Percentiles rank a stretch among this genome's conserved stretches.
These are phyloP conservation scores for Babesia divergens DNA, from an alignment of 169 alveolate species.

Conservation along the genomic window DNA sequence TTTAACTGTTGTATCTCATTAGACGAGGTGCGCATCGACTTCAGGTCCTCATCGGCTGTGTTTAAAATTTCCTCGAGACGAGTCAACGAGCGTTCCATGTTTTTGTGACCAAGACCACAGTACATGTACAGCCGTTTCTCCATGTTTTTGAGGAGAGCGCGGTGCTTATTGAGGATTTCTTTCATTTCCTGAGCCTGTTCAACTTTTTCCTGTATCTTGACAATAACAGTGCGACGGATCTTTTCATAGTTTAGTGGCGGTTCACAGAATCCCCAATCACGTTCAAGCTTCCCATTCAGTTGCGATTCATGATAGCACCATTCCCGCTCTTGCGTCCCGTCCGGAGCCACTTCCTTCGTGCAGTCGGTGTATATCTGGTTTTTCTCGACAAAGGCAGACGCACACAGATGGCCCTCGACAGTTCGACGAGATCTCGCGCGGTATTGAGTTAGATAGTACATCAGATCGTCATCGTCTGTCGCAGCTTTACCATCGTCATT, in stretches of 20 bases:
- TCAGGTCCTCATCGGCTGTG: conserved; percentile 34
- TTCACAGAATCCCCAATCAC: conserved; percentile 84
- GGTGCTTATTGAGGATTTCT: conserved; percentile 58
- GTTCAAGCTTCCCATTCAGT: conserved; percentile 75
- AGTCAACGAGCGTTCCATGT: conserved; percentile 23
- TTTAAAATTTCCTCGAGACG: conserved; percentile 26
- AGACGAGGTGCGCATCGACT: conserved; percentile 11
- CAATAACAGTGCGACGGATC: conserved; percentile 33
- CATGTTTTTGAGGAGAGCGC: conserved; percentile 52
- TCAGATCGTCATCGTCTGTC: conserved; percentile 47
- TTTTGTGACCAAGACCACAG: conserved; percentile 54
- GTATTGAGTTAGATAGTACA: conserved; percentile 79
- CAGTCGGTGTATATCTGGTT: conserved; percentile 87
- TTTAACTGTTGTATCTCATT: conserved; percentile 33
- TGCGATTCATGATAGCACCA: conserved; percentile 90
- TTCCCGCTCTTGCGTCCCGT: conserved; percentile 84
- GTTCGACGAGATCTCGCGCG: conserved; percentile 82
- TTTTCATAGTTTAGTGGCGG: conserved; percentile 73
- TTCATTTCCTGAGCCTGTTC: conserved; percentile 71
- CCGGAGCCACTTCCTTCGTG: conserved; percentile 85
- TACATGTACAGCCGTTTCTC: conserved; percentile 22
- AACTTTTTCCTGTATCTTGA: conserved; percentile 66
- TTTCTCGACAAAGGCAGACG: conserved; percentile 86
- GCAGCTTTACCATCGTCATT: background rate
- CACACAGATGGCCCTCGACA: conserved; percentile 85